These are phyloP conservation scores for Epithele typhae DNA, from an alignment of 768 basidiomycete species.

Conservation along the genomic window DNA sequence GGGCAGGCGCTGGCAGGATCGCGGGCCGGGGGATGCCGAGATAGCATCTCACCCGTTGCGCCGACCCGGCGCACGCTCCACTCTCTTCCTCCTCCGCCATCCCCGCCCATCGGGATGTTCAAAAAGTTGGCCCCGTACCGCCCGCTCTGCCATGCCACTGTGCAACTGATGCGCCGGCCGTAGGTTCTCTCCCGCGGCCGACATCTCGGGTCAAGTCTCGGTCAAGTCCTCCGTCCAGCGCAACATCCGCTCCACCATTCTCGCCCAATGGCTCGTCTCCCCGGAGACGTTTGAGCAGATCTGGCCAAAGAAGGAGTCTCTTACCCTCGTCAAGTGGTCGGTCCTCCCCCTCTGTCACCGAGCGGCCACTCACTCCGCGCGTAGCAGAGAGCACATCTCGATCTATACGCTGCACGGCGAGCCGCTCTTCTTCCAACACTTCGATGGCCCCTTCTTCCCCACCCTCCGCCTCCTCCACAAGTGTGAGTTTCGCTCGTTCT, in stretches of 20 bases:
- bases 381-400: slow-evolving; percentile 92
- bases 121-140: slow-evolving; percentile 50
- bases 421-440: slow-evolving; percentile 94
- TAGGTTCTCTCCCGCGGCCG: slow-evolving; percentile 70
- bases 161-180: too few relatives aligned
- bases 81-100: neutral
- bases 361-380: slow-evolving; percentile 16
- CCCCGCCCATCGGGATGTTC: slow-evolving; percentile 47
- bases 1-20: too few relatives aligned
- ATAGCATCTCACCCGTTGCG: too few relatives aligned
- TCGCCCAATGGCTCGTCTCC: slow-evolving; percentile 81
- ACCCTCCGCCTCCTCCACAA: slow-evolving; percentile 87
- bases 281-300: slow-evolving; percentile 82
- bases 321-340: slow-evolving; percentile 93
- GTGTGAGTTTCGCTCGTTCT: slow-evolving; percentile 46
- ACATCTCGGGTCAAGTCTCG: slow-evolving; percentile 86
- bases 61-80: neutral
- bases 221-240: slow-evolving; percentile 94
- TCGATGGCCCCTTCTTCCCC: slow-evolving; percentile 89
- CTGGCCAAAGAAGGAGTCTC: slow-evolving; percentile 98
- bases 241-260: slow-evolving; percentile 71
- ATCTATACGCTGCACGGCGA: slow-evolving; percentile 86
- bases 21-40: too few relatives aligned
- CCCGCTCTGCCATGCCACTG: too few relatives aligned
- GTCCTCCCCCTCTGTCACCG: slow-evolving; percentile 23